Evolutionary conservation across 2,329 filamentous ascomycete species (phyloP), one percentile per base, ranked within the genome.

Genomic region (Lomentospora prolificans): DNA sequence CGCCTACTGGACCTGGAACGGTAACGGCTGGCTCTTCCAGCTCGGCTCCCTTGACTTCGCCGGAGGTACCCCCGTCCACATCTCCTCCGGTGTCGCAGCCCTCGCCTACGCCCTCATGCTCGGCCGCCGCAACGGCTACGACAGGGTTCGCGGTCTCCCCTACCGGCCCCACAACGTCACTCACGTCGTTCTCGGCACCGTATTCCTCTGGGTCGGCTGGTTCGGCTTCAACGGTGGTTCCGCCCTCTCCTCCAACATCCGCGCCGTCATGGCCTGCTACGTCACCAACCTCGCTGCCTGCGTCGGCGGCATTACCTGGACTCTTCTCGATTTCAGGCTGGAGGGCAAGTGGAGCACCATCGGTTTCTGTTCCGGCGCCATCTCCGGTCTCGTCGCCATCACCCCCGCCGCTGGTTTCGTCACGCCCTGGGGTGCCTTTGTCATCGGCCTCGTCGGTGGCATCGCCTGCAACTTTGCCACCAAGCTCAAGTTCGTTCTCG

Each of bases 201-300:
- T 85, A 25, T 80, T 86, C 70, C 78, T 96, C 52, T 96, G 91
- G 91, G 88, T 96, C 50, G 90, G 91, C 57, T 96, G 90, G 91
- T 94, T 96, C 67, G 91, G 91, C 51, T 96, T 96, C 81, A 96
- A 96, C 70, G 90, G 89, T 55, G 91, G 91, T 59, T 81, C 86
- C 3, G 91, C 90, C 2, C 77, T 95, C 46, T 79, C 81, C 58
- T 87, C 89, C 60, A 95, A 94, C 73, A 75, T 95, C 63, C 88
- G 91, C 58, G 88, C 91, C 55, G 78, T 95, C 68, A 92, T 96
- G 87, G 90, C 91, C 55, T 87, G 87, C 64, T 81, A 94, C 52
- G 88, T 92, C 60, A 96, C 91, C 58, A 92, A 96, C 71, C 76
- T 96, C 22, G 86, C 91, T 50, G 91, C 91, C 19, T 89, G 84